These are phyloP conservation scores for Mortierella sp. DNA, from an alignment of 371 early-diverging fungal species.

Conservation along the genomic window DNA sequence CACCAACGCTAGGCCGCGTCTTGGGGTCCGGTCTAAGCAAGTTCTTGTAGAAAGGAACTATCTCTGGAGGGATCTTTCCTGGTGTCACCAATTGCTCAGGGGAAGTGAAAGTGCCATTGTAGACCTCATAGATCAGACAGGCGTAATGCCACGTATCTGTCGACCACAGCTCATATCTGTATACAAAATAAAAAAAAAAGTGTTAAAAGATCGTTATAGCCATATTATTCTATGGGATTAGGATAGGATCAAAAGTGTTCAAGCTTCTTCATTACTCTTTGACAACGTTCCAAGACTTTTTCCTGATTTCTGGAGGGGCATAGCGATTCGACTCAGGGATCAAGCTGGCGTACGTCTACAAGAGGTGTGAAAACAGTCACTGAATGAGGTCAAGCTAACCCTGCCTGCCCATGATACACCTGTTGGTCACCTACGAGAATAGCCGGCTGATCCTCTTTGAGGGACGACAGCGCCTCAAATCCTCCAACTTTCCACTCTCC, in stretches of 20 bases:
- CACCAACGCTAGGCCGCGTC: constrained; percentile 70
- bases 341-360: constrained; percentile 75
- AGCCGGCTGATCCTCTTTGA: constrained; percentile 78
- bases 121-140: constrained; percentile 82
- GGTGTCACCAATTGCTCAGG: constrained; percentile 68
- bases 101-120: constrained; percentile 74
- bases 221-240: neutral
- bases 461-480: constrained; percentile 80
- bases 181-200: neutral
- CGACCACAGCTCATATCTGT: constrained; percentile 59
- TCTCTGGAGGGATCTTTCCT: constrained; percentile 73
- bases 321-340: constrained; percentile 76
- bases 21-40: constrained; percentile 66
- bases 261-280: too few relatives aligned
- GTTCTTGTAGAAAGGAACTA: constrained; percentile 63
- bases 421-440: constrained; percentile 61
- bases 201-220: neutral
- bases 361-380: neutral
- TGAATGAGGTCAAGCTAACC: too few relatives aligned
- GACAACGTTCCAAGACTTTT: constrained; percentile 72
- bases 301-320: constrained; percentile 80
- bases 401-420: too few relatives aligned
- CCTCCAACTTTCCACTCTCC: constrained; percentile 97
- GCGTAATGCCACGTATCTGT: constrained; percentile 88
- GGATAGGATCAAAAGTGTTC: too few relatives aligned